phyloP scores from a whole-genome alignment of 208 protist genomes.

The Leishmania mexicana region DNA sequence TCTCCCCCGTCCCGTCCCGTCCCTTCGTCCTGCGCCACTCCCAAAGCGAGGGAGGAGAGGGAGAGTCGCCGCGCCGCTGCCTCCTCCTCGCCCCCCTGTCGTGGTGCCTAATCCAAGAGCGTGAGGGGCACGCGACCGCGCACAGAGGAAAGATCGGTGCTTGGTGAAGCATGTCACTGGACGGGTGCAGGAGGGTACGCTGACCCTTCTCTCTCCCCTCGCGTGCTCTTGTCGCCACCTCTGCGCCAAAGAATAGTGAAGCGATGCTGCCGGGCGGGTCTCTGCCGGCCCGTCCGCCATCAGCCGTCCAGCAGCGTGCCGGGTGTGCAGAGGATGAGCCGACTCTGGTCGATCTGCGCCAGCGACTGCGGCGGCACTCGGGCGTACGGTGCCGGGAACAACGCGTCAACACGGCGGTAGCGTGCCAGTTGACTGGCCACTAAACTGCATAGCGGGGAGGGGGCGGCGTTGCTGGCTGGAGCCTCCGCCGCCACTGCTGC shows the following conservation, averaged over 20 bases:
- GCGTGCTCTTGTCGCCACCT: background rate
- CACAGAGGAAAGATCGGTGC: too few species aligned
- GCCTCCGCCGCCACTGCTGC: background rate
- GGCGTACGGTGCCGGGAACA: slow-evolving; percentile 14
- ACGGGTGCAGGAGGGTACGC: background rate
- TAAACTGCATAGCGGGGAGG: background rate
- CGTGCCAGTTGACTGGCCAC: slow-evolving; percentile 12
- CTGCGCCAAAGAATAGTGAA: background rate
- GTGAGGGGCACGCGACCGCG: too few species aligned
- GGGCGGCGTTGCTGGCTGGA: background rate
- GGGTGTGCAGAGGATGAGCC: slow-evolving; percentile 30
- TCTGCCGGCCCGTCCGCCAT: background rate
- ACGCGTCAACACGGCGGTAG: slow-evolving; percentile 10
- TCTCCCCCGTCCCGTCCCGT: background rate
- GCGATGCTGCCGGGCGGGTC: background rate
- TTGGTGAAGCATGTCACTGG: too few species aligned
- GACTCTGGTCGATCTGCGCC: slow-evolving; percentile 34
- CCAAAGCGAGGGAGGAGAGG: too few species aligned
- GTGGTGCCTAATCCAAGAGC: too few species aligned
- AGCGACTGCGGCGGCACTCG: slow-evolving; percentile 23
- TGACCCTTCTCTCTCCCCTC: background rate
- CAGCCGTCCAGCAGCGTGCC: background rate
- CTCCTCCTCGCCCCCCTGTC: too few species aligned
- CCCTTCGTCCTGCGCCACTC: background rate
- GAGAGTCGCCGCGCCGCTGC: too few species aligned